Percentiles rank a stretch among this genome's conserved stretches.
Evolutionary conservation across 495 filamentous ascomycete genomes (phyloP).

Genomic region (Penicillium psychrofluorescens): DNA sequence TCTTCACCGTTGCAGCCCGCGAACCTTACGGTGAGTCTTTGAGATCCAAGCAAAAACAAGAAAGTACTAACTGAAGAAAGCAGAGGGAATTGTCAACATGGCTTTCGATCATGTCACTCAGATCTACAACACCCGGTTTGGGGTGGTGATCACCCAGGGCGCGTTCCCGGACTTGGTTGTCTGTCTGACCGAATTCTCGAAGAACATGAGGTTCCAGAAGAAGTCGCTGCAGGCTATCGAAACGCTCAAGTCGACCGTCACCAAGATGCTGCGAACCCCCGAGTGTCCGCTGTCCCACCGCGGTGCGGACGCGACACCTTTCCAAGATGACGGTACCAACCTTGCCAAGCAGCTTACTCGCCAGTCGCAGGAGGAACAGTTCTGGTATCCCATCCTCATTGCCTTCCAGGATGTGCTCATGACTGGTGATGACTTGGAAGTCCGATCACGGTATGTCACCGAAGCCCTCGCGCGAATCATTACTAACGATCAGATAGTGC

Average conservation of each 20-base stretch:
- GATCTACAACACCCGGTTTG: slow-evolving; percentile 96
- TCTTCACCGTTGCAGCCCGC: slow-evolving; percentile 89
- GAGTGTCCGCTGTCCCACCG: slow-evolving; percentile 83
- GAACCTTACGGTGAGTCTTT: slow-evolving; percentile 66
- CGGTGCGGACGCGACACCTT: slow-evolving; percentile 25
- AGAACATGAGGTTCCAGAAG: slow-evolving; percentile 96
- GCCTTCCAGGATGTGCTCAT: slow-evolving; percentile 98
- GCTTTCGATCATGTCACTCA: slow-evolving; percentile 96
- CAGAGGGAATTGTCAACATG: slow-evolving; percentile 90
- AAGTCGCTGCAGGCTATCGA: slow-evolving; percentile 96
- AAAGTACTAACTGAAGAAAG: slow-evolving; percentile 15
- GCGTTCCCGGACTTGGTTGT: slow-evolving; percentile 95
- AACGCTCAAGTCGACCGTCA: slow-evolving; percentile 81
- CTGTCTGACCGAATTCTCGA: slow-evolving; percentile 95
- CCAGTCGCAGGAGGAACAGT: slow-evolving; percentile 85
- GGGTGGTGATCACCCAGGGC: slow-evolving; percentile 90
- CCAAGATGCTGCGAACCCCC: slow-evolving; percentile 89
- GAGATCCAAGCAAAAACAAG: background rate
- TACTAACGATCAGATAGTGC: slow-evolving; percentile 46
- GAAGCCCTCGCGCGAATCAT: too few relatives aligned
- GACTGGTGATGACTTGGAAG: slow-evolving; percentile 98
- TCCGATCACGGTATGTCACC: slow-evolving; percentile 54
- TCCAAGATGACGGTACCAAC: slow-evolving; percentile 40
- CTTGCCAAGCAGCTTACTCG: slow-evolving; percentile 41
- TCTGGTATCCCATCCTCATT: slow-evolving; percentile 96